Conservation (phyloP, 345 rosid genomes). For the Sonneratia alba region DNA sequence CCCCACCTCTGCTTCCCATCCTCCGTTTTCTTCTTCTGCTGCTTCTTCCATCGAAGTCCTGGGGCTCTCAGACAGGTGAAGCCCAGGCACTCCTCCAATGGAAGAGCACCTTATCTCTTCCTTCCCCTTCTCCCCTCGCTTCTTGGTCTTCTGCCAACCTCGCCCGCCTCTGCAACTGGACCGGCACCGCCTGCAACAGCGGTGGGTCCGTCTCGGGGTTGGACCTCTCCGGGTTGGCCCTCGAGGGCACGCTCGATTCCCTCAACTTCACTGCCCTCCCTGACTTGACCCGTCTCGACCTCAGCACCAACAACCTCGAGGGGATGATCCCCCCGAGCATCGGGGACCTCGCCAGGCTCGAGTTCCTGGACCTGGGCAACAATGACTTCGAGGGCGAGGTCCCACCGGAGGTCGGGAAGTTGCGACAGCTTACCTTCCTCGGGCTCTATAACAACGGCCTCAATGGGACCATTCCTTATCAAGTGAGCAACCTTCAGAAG, state of each 20-base stretch:
- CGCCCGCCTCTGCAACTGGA: conserved; percentile 58
- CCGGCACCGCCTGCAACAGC: conserved; percentile 32
- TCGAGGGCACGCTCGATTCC: conserved; percentile 27
- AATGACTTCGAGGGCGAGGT: conserved; percentile 28
- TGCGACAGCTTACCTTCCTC: conserved; percentile 32
- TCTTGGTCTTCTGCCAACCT: conserved; percentile 51
- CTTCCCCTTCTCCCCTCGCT: conserved; percentile 22
- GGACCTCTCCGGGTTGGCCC: conserved; percentile 23
- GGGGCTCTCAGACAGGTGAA: conserved; percentile 34
- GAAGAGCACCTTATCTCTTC: conserved; percentile 28
- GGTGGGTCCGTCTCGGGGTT: conserved; percentile 24
- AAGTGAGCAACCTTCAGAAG: conserved; percentile 38
- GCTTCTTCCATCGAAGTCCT: conserved; percentile 21
- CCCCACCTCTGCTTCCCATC: not conserved
- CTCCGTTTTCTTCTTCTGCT: not conserved
- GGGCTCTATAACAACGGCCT: conserved; percentile 35
- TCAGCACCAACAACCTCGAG: conserved; percentile 28
- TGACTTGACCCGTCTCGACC: conserved; percentile 38
- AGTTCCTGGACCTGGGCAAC: conserved; percentile 32
- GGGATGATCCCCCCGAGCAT: conserved; percentile 33
- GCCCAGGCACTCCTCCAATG: conserved; percentile 56
- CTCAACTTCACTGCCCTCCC: conserved; percentile 43
- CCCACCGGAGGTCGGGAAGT: conserved; percentile 28
- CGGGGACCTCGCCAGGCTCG: conserved; percentile 28
- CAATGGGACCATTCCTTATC: conserved; percentile 34